Base-by-base conservation (phyloP, 768 basidiomycete species). In the Lactarius trivialis region DNA sequence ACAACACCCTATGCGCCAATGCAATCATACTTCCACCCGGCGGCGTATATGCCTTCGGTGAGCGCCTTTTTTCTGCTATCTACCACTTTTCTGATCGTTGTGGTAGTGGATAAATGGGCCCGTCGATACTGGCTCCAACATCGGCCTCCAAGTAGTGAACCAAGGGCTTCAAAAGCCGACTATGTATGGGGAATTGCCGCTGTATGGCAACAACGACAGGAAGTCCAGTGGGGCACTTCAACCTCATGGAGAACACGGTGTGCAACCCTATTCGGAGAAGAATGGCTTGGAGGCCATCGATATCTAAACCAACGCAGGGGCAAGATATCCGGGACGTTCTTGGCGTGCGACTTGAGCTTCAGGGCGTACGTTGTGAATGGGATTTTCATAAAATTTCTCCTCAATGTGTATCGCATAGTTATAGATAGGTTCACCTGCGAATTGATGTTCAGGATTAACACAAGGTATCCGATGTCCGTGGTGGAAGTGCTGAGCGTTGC, bases 1-100 rank as follows among this genome's bases (percentile, higher is more conserved):
- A 75, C 72, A 4, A 70, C 78, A 19, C 80, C 81, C 11, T 57
- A 71, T 15, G 53, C 63, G 17, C 66, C 67, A 33, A 68, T 65
- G 15, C 67, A 73, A 4, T 70, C 78, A 34, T 61, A 68, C 19
- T 83, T 81, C 68, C 75, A 79, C 61, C 75, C 75, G 3, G 74
- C 76, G 36, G 75, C 76, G 7, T 72, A 69, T 65, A 72, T 79
- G 21, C 82, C 82, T 9, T 73, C 79, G 7, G 78, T 79, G n/a
- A 41, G 0, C 51, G 7, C 4, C 4, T 41, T 43, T 30, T 19
- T 15, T 4, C 33, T 7, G 30, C 19, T 19, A 7, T 15, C 21
- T 17, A n/a, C 32, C 32, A 6, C 43, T 14, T 36, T 62, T 52
- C 66, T 56, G 34, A 58, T 43, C 17, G n/a, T 17, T 36, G 26